Conservation (phyloP, 129 eudicot genomes). For the Escallonia rubra region DNA sequence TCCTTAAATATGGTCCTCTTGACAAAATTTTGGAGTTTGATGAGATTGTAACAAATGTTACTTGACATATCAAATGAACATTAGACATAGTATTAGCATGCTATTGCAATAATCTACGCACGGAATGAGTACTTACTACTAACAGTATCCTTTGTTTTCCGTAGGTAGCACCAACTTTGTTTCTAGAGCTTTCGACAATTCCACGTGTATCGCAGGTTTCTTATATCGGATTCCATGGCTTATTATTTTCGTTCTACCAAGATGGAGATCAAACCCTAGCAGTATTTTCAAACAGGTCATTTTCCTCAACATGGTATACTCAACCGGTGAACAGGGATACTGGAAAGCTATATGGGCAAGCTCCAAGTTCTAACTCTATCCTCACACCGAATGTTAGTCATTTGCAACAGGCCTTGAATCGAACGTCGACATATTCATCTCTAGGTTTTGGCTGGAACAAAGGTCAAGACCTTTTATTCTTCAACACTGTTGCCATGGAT, state of each 20-base stretch:
- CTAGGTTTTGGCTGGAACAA: no score
- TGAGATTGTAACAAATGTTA: not conserved
- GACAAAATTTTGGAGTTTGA: not conserved
- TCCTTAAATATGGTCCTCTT: not conserved
- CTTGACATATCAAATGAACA: not conserved
- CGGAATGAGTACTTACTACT: not conserved
- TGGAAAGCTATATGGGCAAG: constrained; percentile 34
- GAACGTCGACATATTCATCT: constrained; percentile 10
- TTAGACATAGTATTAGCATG: not conserved
- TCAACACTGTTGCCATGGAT: constrained; percentile 12
- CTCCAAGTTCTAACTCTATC: not conserved
- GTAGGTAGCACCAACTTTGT: constrained; percentile 30
- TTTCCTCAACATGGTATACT: constrained; percentile 18
- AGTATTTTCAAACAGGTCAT: constrained; percentile 24
- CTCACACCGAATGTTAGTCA: not conserved
- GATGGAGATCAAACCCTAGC: constrained; percentile 14
- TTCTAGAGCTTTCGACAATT: constrained; percentile 18
- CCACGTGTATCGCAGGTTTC: constrained; percentile 25
- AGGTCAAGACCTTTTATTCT: no score
- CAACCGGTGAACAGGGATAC: constrained; percentile 24
- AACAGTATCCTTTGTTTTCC: not conserved
- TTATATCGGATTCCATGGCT: constrained; percentile 25
- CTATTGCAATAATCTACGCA: not conserved
- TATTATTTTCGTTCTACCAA: constrained; percentile 16
- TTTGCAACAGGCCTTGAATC: constrained; percentile 16